These are phyloP conservation scores for Dryadomyces quercus-mongolicae DNA, from an alignment of 2,329 filamentous ascomycete genomes.

Conservation along the genomic window DNA sequence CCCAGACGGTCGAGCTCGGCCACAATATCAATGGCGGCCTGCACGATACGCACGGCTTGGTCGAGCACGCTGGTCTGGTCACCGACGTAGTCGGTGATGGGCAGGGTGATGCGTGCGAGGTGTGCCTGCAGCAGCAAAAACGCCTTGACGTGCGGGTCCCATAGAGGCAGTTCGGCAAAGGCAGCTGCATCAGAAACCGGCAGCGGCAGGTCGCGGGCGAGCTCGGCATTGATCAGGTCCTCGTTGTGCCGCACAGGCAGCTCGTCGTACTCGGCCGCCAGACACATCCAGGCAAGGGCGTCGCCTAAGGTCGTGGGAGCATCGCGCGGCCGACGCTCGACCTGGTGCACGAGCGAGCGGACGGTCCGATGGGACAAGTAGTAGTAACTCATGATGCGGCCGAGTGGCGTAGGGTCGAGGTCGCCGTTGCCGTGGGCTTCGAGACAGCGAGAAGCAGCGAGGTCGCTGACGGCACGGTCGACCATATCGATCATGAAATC, in stretches of 20 bases:
- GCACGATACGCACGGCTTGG: slow-evolving; percentile 92
- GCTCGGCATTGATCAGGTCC: slow-evolving; percentile 87
- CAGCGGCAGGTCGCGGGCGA: slow-evolving; percentile 68
- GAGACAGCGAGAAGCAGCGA: slow-evolving; percentile 76
- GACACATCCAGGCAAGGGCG: slow-evolving; percentile 82
- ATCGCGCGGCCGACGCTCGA: slow-evolving; percentile 28
- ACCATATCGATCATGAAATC: slow-evolving; percentile 93
- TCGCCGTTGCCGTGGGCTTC: slow-evolving; percentile 75
- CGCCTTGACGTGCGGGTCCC: slow-evolving; percentile 96
- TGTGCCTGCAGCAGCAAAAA: slow-evolving; percentile 91
- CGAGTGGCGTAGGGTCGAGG: slow-evolving; percentile 78
- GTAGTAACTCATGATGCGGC: slow-evolving; percentile 99
- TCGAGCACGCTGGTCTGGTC: slow-evolving; percentile 85
- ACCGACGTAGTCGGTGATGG: slow-evolving; percentile 93
- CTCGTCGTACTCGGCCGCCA: slow-evolving; percentile 92
- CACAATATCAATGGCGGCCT: slow-evolving; percentile 87
- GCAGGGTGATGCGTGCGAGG: slow-evolving; percentile 84
- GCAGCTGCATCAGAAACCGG: slow-evolving; percentile 20
- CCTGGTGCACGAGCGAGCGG: slow-evolving; percentile 64
- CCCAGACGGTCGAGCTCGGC: slow-evolving; percentile 77
- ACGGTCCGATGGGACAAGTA: slow-evolving; percentile 94
- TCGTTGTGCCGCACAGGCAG: slow-evolving; percentile 96
- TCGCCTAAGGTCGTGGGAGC: slow-evolving; percentile 56
- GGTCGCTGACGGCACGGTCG: slow-evolving; percentile 68
- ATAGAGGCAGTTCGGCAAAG: slow-evolving; percentile 70